Evolutionary conservation across 805 yeast genomes (phyloP), one percentile per base, ranked within the genome.

Genomic region (Sugiyamaella valdiviana): DNA sequence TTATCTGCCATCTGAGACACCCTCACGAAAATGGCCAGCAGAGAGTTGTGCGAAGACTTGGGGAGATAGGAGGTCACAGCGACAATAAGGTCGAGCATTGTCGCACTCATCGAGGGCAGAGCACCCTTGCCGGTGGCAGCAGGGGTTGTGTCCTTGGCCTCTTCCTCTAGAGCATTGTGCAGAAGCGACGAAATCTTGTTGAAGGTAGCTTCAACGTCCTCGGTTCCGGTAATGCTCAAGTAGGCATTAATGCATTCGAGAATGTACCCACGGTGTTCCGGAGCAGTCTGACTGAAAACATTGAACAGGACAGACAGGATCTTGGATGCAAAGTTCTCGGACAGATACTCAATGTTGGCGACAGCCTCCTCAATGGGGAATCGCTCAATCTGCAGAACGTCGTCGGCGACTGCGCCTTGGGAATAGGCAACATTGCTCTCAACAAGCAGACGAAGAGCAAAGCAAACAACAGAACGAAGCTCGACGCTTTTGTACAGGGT

Each of bases 21-120:
- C 42, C 77, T 72, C 44, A 82, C 78, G 68, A 90, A 86, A 44
- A 90, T 85, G n/a, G 84, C 62, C 56, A 89, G 79, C 39, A 90
- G 72, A 0, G 95, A 87, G 58, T 76, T 74, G 66, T 86, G 85
- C 3, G 84, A 77, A 2, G 81, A 63, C 24, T 66, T 67, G 6
- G 96, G 95, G 29, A 93, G 80, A 60, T 84, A 86, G 58, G 85
- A 85, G 22, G 91, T 78, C 86, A 95, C 84, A 23, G 85, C 80
- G 44, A 89, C 95, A 46, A 89, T 76, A 49, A 93, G 74, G 63
- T 93, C 99, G 83, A 91, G 77, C 86, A 95, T 82, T 15, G 96
- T 88, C 37, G 85, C 80, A 54, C 88, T 78, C 54, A 82, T 68
- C 44, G 78, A 74, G 20, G 83, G 78, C 16, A 71, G 62, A 9